Conservation (phyloP, 208 protist species). For the Histomonas meleagridis region DNA sequence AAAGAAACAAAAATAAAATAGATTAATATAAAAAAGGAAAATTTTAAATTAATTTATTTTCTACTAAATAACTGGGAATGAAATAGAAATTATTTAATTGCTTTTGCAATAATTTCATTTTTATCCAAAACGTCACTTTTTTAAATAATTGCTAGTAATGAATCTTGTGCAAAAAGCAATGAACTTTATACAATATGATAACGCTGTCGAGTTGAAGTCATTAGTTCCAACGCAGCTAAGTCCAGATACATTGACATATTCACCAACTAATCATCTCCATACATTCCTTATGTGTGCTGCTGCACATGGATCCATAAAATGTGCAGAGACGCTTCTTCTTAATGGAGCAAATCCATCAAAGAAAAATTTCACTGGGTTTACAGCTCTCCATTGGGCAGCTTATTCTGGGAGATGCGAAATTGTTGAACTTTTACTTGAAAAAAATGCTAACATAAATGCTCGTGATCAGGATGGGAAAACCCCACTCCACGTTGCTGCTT, state of each 20-base stretch:
- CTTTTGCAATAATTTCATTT: too few species aligned
- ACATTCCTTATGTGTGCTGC: background rate
- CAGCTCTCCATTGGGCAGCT: background rate
- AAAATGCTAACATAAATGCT: background rate
- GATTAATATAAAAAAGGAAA: too few species aligned
- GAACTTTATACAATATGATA: background rate
- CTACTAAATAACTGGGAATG: too few species aligned
- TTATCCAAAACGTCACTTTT: too few species aligned
- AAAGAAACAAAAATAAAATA: too few species aligned
- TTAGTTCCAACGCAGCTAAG: background rate
- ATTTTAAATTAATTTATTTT: too few species aligned
- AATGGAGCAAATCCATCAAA: background rate
- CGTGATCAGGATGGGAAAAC: background rate
- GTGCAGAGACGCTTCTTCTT: background rate
- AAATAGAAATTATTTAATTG: too few species aligned
- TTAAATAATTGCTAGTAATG: too few species aligned
- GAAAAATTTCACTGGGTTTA: slow-evolving; percentile 3
- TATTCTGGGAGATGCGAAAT: slow-evolving; percentile 1
- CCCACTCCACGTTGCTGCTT: background rate
- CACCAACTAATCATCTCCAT: background rate
- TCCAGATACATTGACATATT: background rate
- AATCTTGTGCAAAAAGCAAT: background rate
- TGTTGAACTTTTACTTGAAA: background rate
- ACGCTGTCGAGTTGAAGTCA: background rate
- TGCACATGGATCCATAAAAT: background rate